phyloP scores from a whole-genome alignment of 2,329 filamentous ascomycete species.

The Talaromyces sp. region DNA sequence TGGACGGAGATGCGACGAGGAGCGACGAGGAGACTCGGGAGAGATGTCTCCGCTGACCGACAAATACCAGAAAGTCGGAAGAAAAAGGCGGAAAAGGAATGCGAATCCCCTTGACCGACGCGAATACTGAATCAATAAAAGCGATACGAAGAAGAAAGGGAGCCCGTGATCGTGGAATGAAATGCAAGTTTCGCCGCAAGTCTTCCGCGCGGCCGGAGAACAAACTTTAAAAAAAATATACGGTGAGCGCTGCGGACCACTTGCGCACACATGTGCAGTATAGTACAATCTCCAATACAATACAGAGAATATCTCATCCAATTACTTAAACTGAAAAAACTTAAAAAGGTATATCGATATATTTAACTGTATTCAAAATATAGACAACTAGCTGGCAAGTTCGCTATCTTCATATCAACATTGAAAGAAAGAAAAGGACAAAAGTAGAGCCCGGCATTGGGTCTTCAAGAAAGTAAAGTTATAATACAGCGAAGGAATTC shows the following conservation, averaged over 20 bases:
- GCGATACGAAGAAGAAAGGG: background rate
- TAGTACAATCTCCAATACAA: background rate
- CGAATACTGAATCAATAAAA: background rate
- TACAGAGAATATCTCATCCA: background rate
- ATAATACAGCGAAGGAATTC: background rate
- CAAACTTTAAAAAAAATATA: slow-evolving; percentile 8
- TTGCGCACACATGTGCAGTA: background rate
- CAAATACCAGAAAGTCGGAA: background rate
- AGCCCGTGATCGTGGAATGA: background rate
- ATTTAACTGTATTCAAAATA: background rate
- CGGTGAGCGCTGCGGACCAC: slow-evolving; percentile 1
- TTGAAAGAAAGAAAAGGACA: background rate
- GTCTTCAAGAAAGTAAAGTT: background rate
- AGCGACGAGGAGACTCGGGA: background rate
- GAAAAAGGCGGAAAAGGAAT: background rate
- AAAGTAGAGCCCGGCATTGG: background rate
- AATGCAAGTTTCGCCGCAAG: background rate
- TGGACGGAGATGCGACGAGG: background rate
- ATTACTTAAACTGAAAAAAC: background rate
- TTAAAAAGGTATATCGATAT: background rate
- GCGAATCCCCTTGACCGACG: background rate
- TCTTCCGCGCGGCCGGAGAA: slow-evolving; percentile 2
- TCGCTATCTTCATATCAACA: background rate
- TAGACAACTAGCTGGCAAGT: background rate
- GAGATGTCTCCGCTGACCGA: background rate